phyloP scores from a whole-genome alignment of 345 rosid genomes.

The Nasturtium officinale region DNA sequence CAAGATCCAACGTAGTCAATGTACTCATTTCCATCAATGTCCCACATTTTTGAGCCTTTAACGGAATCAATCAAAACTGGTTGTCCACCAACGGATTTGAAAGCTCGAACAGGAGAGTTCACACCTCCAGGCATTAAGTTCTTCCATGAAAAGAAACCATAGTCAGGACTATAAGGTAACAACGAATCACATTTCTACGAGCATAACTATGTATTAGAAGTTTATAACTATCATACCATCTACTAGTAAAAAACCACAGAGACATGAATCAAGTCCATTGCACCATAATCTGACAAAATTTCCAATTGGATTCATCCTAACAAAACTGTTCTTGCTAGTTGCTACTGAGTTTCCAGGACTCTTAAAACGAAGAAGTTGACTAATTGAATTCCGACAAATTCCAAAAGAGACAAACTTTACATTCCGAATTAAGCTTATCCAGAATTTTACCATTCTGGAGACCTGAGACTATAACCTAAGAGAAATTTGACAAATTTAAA shows the following conservation, averaged over 20 bases:
- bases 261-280: neutral
- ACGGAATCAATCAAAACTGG: slow-evolving; percentile 86
- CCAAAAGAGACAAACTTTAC: slow-evolving; percentile 1
- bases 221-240: neutral
- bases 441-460: neutral
- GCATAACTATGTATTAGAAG: neutral
- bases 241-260: neutral
- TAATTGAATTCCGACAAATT: neutral
- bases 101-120: slow-evolving; percentile 94
- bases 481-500: neutral
- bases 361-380: neutral
- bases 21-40: slow-evolving; percentile 93
- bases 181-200: neutral
- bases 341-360: neutral
- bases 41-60: slow-evolving; percentile 94
- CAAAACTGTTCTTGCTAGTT: neutral
- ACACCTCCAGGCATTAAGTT: slow-evolving; percentile 98
- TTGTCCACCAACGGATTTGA: slow-evolving; percentile 95
- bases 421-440: neutral
- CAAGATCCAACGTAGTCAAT: slow-evolving; percentile 96
- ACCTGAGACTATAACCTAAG: neutral
- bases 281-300: neutral
- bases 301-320: neutral
- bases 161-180: neutral
- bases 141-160: slow-evolving; percentile 38